Conservation (phyloP, 371 early-diverging fungal genomes). For the Rhizopus delemar region DNA sequence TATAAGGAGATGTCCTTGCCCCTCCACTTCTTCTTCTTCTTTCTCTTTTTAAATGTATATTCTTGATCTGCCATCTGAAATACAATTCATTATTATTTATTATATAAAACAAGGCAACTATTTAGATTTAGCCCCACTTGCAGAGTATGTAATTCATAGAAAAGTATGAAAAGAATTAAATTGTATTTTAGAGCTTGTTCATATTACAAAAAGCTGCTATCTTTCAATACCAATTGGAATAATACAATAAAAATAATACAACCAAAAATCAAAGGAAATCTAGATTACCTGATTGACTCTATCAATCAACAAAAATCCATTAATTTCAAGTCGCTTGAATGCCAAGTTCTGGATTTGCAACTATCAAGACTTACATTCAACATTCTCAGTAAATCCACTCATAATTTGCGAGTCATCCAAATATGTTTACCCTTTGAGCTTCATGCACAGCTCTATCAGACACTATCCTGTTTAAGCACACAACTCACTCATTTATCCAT, state of each 20-base stretch:
- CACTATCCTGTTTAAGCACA: background rate
- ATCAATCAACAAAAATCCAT: background rate
- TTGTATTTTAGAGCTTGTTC: slow-evolving; percentile 10
- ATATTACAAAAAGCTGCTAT: slow-evolving; percentile 8
- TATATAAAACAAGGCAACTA: slow-evolving; percentile 29
- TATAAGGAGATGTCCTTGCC: background rate
- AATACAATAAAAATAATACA: slow-evolving; percentile 19
- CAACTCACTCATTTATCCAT: slow-evolving; percentile 10
- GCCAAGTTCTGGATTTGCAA: background rate
- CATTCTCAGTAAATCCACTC: slow-evolving; percentile 6
- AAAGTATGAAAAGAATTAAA: background rate
- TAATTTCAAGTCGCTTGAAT: background rate
- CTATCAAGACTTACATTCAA: background rate
- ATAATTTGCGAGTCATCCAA: slow-evolving; percentile 5
- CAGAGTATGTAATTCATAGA: slow-evolving; percentile 26
- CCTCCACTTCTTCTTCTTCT: background rate
- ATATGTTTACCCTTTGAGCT: slow-evolving; percentile 1
- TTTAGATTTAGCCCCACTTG: slow-evolving; percentile 26
- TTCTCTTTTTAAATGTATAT: slow-evolving; percentile 11
- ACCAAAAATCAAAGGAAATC: background rate
- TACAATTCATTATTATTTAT: slow-evolving; percentile 28
- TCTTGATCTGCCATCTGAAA: slow-evolving; percentile 29
- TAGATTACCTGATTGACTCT: slow-evolving; percentile 4
- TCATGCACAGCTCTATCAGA: slow-evolving; percentile 7
- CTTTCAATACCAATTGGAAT: slow-evolving; percentile 19